A percentile compares a stretch with the other conserved stretches of the same genome.
Evolutionary conservation across 176 grass and related monocot species (phyloP).

Genomic region (Ampelocalamus luodianensis): DNA sequence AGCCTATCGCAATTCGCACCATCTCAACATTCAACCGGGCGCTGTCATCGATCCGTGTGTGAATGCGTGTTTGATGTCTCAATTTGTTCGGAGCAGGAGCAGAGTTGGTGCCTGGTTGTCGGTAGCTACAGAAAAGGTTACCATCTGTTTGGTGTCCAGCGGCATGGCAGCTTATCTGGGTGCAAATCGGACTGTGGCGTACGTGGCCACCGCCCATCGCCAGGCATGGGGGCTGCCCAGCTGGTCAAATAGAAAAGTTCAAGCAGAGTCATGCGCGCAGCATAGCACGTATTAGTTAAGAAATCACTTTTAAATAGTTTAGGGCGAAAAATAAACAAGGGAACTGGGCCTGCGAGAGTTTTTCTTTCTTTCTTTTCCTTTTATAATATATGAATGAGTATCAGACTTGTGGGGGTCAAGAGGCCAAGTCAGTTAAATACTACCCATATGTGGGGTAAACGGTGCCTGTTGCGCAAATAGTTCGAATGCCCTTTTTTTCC

Average conservation of each 20-base stretch:
- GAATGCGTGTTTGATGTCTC: conserved; percentile 25
- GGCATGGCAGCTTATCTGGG: background rate
- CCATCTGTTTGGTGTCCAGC: background rate
- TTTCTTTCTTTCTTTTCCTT: too few species aligned
- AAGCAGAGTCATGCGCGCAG: background rate
- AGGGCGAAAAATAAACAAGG: too few species aligned
- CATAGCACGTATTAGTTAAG: background rate
- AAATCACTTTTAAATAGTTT: background rate
- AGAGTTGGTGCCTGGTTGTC: conserved; percentile 43
- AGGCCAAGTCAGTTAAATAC: background rate
- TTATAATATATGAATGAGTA: background rate
- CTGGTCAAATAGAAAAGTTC: background rate
- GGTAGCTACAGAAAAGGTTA: background rate
- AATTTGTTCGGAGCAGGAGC: conserved; percentile 29
- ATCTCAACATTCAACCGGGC: background rate
- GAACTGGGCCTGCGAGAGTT: too few species aligned
- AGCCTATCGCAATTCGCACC: background rate
- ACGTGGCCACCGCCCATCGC: conserved; percentile 6
- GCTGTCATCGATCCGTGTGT: background rate
- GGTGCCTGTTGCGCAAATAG: background rate
- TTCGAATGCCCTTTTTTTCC: background rate
- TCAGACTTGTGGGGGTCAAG: background rate
- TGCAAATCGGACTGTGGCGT: background rate
- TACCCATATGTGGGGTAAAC: background rate
- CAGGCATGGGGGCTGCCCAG: background rate